phyloP scores from a whole-genome alignment of 192 early-diverging fungal species.

The Coemansia sp. region DNA sequence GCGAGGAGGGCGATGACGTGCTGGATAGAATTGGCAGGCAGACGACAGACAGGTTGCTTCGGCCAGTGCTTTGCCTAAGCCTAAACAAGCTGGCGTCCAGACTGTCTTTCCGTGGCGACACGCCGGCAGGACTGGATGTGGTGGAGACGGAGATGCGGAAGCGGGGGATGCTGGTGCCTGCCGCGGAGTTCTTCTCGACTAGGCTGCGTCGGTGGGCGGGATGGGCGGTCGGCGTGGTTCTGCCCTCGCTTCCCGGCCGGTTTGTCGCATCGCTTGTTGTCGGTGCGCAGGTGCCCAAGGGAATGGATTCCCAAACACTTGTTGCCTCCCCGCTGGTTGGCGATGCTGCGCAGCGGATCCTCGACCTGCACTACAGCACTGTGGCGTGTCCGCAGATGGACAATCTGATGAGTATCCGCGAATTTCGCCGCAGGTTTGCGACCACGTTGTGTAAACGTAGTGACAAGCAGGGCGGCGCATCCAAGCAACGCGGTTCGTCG shows the following conservation, averaged over 20 bases:
- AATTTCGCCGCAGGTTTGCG: conserved; percentile 22
- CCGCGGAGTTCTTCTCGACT: conserved; percentile 16
- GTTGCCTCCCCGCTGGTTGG: conserved; percentile 8
- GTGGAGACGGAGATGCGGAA: conserved; percentile 19
- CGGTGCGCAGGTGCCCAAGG: background rate
- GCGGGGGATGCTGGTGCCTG: conserved; percentile 4
- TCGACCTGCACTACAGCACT: conserved; percentile 19
- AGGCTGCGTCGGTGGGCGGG: conserved; percentile 20
- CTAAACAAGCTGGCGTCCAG: conserved; percentile 12
- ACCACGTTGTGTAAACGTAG: too few relatives aligned
- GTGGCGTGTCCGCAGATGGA: conserved; percentile 25
- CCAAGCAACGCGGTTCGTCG: background rate
- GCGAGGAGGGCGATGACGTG: conserved; percentile 1
- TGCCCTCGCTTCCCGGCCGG: conserved; percentile 14
- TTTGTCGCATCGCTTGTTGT: conserved; percentile 7
- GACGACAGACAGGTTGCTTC: background rate
- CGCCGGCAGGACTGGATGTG: conserved; percentile 31
- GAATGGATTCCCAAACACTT: conserved; percentile 6
- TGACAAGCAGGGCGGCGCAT: background rate
- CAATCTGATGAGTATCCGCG: conserved; percentile 26
- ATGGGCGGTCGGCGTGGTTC: conserved; percentile 9
- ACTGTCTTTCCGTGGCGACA: conserved; percentile 37
- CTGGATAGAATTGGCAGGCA: conserved; percentile 7
- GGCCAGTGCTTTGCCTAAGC: conserved; percentile 30
- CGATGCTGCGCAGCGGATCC: conserved; percentile 10